A percentile compares a stretch with the other conserved stretches of the same genome.
Conservation (phyloP, 257 asterid species). For the Rehmannia glutinosa region DNA sequence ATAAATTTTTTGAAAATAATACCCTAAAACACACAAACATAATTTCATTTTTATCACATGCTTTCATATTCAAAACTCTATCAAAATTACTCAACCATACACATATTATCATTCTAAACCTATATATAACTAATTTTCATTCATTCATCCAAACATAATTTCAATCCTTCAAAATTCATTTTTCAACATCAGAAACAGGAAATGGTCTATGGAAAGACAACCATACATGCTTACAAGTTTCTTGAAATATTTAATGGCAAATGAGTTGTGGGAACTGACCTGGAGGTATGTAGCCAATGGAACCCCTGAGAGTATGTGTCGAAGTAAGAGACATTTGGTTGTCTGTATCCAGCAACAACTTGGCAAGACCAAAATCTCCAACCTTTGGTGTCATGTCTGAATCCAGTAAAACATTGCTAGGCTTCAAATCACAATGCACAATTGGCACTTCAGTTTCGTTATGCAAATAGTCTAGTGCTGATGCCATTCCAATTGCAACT, state of each 20-base stretch:
- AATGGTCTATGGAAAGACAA: too few relatives aligned
- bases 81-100: too few relatives aligned
- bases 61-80: too few relatives aligned
- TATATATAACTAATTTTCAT: too few relatives aligned
- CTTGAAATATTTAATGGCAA: background rate
- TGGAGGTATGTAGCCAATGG: constrained; percentile 77
- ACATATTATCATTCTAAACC: too few relatives aligned
- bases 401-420: constrained; percentile 54
- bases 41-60: too few relatives aligned
- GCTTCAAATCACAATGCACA: constrained; percentile 62
- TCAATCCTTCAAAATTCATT: too few relatives aligned
- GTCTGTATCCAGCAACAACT: constrained; percentile 23
- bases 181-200: too few relatives aligned
- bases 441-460: constrained; percentile 37
- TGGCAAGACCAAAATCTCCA: constrained; percentile 63
- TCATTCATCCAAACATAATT: too few relatives aligned
- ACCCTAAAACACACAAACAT: too few relatives aligned
- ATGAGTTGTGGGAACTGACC: constrained; percentile 24
- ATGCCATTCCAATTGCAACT: constrained; percentile 40
- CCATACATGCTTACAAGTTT: too few relatives aligned
- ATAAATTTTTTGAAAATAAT: too few relatives aligned
- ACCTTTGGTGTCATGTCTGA: constrained; percentile 53
- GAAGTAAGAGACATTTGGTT: constrained; percentile 34
- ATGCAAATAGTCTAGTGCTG: constrained; percentile 51
- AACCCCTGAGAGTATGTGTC: constrained; percentile 47